Percentiles rank a stretch among this genome's conserved stretches.
phyloP scores from a whole-genome alignment of 208 protist genomes.

The Leishmania tarentolae region DNA sequence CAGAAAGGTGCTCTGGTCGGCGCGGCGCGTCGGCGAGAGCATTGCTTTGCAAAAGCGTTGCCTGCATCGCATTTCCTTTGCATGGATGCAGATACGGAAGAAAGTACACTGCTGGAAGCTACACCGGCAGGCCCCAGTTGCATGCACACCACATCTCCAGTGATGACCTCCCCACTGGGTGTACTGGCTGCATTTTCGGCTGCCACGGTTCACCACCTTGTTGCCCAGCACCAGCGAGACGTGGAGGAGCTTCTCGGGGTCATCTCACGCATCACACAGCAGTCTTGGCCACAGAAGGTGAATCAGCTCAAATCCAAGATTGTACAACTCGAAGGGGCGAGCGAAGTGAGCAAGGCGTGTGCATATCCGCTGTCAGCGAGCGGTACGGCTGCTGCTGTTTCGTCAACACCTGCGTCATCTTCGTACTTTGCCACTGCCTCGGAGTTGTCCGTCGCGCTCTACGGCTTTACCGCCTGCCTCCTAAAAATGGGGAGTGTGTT shows the following conservation, averaged over 20 bases:
- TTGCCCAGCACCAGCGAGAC: constrained; percentile 65
- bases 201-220: constrained; percentile 42
- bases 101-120: not conserved
- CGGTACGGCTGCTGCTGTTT: not conserved
- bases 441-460: constrained; percentile 31
- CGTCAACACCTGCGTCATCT: not conserved
- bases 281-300: constrained; percentile 53
- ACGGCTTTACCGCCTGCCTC: constrained; percentile 48
- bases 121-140: constrained; percentile 3
- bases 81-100: constrained; percentile 8
- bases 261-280: constrained; percentile 42
- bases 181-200: constrained; percentile 51
- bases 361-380: not conserved
- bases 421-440: constrained; percentile 10
- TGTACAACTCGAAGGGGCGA: constrained; percentile 10
- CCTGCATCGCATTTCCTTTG: not conserved
- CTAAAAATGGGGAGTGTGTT: constrained; percentile 60
- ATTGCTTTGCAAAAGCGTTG: constrained; percentile 21
- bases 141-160: constrained; percentile 12
- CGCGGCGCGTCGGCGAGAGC: constrained; percentile 40
- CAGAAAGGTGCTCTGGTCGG: constrained; percentile 50
- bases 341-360: not conserved
- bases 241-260: constrained; percentile 45
- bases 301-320: constrained; percentile 27
- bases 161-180: constrained; percentile 52